Percentiles rank a stretch among this genome's conserved stretches.
These are phyloP conservation scores for Scheffersomyces ergatensis DNA, from an alignment of 805 yeast genomes.

Conservation along the genomic window DNA sequence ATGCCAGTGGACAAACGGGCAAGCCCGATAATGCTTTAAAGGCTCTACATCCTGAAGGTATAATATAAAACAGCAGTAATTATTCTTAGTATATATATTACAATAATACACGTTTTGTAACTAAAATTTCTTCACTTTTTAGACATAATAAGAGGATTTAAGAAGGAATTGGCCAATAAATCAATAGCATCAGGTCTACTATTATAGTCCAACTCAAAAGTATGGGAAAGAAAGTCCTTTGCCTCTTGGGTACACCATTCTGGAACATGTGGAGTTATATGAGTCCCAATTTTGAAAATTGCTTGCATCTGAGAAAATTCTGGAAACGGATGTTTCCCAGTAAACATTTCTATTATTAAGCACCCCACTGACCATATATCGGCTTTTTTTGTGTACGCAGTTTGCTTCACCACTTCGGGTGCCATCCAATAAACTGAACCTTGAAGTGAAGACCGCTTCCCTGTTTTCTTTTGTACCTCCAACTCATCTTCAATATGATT, in stretches of 20 bases:
- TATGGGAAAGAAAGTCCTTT: conserved; percentile 56
- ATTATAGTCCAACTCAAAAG: conserved; percentile 74
- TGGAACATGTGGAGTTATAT: conserved; percentile 78
- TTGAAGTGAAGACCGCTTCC: conserved; percentile 75
- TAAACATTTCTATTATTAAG: conserved; percentile 88
- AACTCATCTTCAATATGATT: conserved; percentile 21
- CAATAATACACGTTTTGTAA: not conserved
- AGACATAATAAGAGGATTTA: conserved; percentile 47
- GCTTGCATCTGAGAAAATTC: conserved; percentile 96
- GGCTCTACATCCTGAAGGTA: conserved; percentile 1
- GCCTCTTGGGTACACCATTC: conserved; percentile 68
- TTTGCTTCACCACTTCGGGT: conserved; percentile 95
- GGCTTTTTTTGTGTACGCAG: conserved; percentile 85
- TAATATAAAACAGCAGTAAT: not conserved
- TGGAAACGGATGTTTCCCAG: conserved; percentile 96
- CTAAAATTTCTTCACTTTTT: conserved; percentile 13
- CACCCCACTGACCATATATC: conserved; percentile 99
- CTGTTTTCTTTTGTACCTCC: conserved; percentile 25
- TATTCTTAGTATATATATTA: no score
- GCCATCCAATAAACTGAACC: conserved; percentile 99
- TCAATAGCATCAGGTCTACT: conserved; percentile 74
- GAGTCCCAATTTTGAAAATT: conserved; percentile 87
- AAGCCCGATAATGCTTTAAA: conserved; percentile 7
- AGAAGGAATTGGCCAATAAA: conserved; percentile 62
- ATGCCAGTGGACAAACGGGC: conserved; percentile 16